A percentile compares a stretch with the other conserved stretches of the same genome.
These are phyloP conservation scores for Viridothelium virens DNA, from an alignment of 495 filamentous ascomycete genomes.

Conservation along the genomic window DNA sequence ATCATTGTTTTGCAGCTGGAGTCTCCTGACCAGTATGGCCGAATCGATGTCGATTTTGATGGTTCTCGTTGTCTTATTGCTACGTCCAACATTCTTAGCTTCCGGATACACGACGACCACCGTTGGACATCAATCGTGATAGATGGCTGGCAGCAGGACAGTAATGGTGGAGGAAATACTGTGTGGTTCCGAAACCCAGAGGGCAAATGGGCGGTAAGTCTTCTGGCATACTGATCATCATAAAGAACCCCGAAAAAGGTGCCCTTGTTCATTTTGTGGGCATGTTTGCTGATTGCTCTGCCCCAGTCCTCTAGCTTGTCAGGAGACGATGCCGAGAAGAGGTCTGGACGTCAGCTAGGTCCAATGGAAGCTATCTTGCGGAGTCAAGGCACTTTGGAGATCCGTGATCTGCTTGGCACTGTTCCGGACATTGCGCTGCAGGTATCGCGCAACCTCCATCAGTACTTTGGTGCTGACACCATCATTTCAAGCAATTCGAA, in stretches of 20 bases:
- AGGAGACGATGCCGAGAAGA: neutral
- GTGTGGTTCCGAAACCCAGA: neutral
- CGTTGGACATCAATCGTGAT: neutral
- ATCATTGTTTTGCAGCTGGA: slow-evolving; percentile 43
- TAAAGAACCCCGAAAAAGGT: too few species aligned
- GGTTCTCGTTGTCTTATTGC: slow-evolving; percentile 12
- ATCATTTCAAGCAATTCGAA: slow-evolving; percentile 32
- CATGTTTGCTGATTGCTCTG: neutral
- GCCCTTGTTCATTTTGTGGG: neutral
- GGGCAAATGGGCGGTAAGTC: neutral
- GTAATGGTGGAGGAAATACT: neutral
- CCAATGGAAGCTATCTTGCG: slow-evolving; percentile 46
- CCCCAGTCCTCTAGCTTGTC: neutral
- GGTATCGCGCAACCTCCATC: slow-evolving; percentile 51
- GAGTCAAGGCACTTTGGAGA: slow-evolving; percentile 40
- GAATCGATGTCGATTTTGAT: slow-evolving; percentile 20
- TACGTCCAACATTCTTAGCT: slow-evolving; percentile 27
- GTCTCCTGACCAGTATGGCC: slow-evolving; percentile 39
- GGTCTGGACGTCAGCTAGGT: slow-evolving; percentile 42
- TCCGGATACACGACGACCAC: slow-evolving; percentile 17
- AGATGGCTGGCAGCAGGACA: neutral
- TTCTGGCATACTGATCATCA: too few species aligned
- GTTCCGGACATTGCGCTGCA: slow-evolving; percentile 41
- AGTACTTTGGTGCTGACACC: slow-evolving; percentile 53
- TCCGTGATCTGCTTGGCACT: slow-evolving; percentile 24